Evolutionary conservation across 257 asterid genomes (phyloP).

Genomic region (Fraxinus anomala): DNA sequence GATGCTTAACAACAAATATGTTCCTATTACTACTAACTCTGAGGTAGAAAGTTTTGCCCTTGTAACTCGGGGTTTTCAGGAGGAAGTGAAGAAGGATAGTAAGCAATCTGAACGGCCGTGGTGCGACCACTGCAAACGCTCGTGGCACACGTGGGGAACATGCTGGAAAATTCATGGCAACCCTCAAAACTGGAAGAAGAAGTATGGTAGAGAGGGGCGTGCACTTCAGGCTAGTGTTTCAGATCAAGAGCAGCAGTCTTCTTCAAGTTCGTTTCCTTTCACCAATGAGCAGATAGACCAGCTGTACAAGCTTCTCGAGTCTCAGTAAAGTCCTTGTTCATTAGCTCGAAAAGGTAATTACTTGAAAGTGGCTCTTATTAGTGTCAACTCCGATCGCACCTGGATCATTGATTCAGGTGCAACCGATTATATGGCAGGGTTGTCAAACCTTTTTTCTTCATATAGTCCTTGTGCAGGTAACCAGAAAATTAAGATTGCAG

Average conservation of each 20-base stretch:
- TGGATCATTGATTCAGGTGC: slow-evolving; percentile 10
- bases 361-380: background rate
- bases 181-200: background rate
- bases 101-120: background rate
- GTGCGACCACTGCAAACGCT: background rate
- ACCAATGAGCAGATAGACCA: background rate
- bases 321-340: slow-evolving; percentile 7
- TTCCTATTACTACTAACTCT: no score
- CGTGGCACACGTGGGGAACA: background rate
- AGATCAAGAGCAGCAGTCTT: background rate
- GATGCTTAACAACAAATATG: no score
- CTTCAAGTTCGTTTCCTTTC: no score
- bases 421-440: slow-evolving; percentile 7
- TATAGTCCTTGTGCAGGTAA: background rate
- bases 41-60: no score
- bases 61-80: no score
- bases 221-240: background rate
- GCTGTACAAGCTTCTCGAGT: background rate
- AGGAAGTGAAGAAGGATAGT: no score
- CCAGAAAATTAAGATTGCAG: no score
- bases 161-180: background rate
- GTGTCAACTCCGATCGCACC: background rate
- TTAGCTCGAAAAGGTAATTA: background rate
- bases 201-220: background rate
- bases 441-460: background rate